These are phyloP conservation scores for Skeletonema marinoi DNA, from an alignment of 108 stramenopile species.

Conservation along the genomic window DNA sequence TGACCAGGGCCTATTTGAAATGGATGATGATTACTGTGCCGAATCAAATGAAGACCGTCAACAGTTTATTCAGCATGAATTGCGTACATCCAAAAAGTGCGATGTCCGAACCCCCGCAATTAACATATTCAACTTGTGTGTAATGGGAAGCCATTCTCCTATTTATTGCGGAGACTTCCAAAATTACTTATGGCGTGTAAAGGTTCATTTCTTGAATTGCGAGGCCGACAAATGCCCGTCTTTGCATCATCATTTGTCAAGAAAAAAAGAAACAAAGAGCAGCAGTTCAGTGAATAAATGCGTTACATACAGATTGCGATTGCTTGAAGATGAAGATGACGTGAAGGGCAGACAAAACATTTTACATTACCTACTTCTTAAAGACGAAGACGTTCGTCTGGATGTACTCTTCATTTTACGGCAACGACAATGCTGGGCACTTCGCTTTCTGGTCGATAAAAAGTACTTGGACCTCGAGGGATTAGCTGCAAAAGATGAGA, in stretches of 20 bases:
- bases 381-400: background rate
- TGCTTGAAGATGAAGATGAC: background rate
- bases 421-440: constrained; percentile 3
- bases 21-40: too few species aligned
- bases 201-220: background rate
- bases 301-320: background rate
- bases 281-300: too few species aligned
- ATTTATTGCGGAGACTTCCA: background rate
- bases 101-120: too few species aligned
- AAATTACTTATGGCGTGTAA: background rate
- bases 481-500: background rate
- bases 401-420: background rate
- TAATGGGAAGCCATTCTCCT: background rate
- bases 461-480: background rate
- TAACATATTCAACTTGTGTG: background rate
- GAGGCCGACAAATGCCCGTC: background rate
- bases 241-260: background rate
- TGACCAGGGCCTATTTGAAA: background rate
- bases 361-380: background rate
- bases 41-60: background rate
- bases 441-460: constrained; percentile 9
- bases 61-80: background rate
- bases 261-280: background rate
- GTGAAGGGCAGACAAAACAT: background rate
- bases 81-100: too few species aligned